phyloP scores from a whole-genome alignment of 2,329 filamentous ascomycete genomes.

The Fusarium beomiforme region DNA sequence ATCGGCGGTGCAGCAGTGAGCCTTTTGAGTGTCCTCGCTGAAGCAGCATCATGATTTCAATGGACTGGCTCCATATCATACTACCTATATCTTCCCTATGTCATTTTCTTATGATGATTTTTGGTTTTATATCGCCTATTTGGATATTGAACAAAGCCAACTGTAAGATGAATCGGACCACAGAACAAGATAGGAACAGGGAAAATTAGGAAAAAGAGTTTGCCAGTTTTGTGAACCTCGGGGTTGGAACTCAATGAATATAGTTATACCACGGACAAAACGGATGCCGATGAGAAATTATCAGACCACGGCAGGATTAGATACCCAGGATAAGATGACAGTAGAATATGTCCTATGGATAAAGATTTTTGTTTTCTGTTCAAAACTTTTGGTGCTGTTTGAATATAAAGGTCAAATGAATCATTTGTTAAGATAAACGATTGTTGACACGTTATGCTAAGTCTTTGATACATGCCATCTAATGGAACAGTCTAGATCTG shows the following conservation, averaged over 20 bases:
- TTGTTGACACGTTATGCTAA: background rate
- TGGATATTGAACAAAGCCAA: constrained; percentile 9
- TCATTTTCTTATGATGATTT: background rate
- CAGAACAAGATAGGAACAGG: constrained; percentile 23
- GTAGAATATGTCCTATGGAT: background rate
- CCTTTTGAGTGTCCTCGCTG: constrained; percentile 65
- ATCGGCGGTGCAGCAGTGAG: constrained; percentile 70
- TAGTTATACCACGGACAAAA: constrained; percentile 15
- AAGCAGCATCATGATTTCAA: constrained; percentile 56
- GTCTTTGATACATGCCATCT: background rate
- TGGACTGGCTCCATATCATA: constrained; percentile 21
- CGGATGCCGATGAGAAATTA: background rate
- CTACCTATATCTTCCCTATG: background rate
- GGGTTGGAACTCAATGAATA: constrained; percentile 23
- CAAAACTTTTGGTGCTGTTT: too few relatives aligned
- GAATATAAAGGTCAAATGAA: too few relatives aligned
- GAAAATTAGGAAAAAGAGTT: constrained; percentile 2
- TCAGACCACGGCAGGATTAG: constrained; percentile 16
- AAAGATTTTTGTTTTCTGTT: background rate
- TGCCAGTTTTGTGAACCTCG: constrained; percentile 9
- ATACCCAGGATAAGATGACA: constrained; percentile 29
- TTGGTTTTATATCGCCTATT: background rate
- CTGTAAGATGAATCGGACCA: constrained; percentile 12
- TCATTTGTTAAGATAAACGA: background rate
- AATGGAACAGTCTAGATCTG: constrained; percentile 7